A percentile compares a stretch with the other conserved stretches of the same genome.
Evolutionary conservation across 371 early-diverging fungal species (phyloP).

Genomic region (Batrachochytrium dendrobatidis): DNA sequence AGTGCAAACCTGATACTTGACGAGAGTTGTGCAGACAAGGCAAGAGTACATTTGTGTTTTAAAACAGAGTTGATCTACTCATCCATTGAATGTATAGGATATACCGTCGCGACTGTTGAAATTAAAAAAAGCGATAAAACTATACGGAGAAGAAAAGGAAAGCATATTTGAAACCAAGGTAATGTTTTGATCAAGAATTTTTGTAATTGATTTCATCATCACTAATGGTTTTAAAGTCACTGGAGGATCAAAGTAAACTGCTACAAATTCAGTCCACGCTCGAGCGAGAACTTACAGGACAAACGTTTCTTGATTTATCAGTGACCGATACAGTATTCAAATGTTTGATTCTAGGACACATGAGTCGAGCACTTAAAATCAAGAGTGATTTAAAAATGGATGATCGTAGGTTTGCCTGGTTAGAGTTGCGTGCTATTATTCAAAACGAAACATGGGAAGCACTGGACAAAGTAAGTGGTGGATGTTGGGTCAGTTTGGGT

Average conservation of each 20-base stretch:
- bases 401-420: constrained; percentile 56
- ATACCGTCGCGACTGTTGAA: constrained; percentile 54
- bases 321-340: constrained; percentile 81
- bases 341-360: constrained; percentile 65
- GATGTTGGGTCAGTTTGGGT: not conserved
- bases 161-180: constrained; percentile 68
- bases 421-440: not conserved
- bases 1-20: constrained; percentile 51
- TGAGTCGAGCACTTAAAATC: constrained; percentile 64
- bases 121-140: constrained; percentile 58
- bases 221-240: constrained; percentile 37
- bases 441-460: constrained; percentile 75
- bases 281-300: constrained; percentile 56
- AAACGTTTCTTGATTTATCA: constrained; percentile 62
- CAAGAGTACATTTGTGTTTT: constrained; percentile 17
- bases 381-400: constrained; percentile 81
- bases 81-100: too few species aligned
- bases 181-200: not conserved
- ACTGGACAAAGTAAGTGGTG: constrained; percentile 54
- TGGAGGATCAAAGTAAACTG: constrained; percentile 69
- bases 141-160: constrained; percentile 67
- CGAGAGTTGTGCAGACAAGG: constrained; percentile 50
- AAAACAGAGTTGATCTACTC: too few species aligned
- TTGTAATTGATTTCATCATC: constrained; percentile 10
- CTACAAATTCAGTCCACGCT: constrained; percentile 64